Conservation (phyloP, 2,329 filamentous ascomycete genomes). For the Aspergillus hortae region DNA sequence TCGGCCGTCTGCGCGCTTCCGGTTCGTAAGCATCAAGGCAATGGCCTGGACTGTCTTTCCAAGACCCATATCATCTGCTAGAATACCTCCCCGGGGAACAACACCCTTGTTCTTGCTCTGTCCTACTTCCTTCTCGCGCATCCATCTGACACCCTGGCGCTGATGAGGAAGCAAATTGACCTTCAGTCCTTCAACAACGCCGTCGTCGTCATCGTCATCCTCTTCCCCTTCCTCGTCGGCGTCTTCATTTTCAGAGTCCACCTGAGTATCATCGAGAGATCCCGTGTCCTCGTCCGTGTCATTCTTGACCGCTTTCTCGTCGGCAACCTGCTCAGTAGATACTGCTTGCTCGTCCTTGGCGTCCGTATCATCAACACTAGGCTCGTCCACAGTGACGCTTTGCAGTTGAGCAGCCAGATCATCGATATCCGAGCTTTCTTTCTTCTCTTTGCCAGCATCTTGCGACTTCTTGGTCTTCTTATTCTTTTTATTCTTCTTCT, state of each 20-base stretch:
- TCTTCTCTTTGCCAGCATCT: slow-evolving; percentile 15
- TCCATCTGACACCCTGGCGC: slow-evolving; percentile 90
- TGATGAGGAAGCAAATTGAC: slow-evolving; percentile 91
- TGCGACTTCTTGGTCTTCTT: slow-evolving; percentile 18
- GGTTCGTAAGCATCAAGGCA: slow-evolving; percentile 79
- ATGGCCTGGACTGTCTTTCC: slow-evolving; percentile 96
- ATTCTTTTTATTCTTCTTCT: slow-evolving; percentile 18
- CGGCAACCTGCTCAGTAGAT: slow-evolving; percentile 38
- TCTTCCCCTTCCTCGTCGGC: slow-evolving; percentile 38
- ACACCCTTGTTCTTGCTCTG: slow-evolving; percentile 73
- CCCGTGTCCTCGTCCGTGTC: slow-evolving; percentile 12
- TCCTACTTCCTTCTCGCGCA: slow-evolving; percentile 87
- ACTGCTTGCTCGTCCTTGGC: slow-evolving; percentile 39
- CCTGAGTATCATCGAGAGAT: slow-evolving; percentile 15
- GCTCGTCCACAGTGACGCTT: slow-evolving; percentile 38
- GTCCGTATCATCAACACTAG: slow-evolving; percentile 27
- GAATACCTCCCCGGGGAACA: slow-evolving; percentile 85
- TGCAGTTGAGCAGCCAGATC: slow-evolving; percentile 43
- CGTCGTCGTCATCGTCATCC: slow-evolving; percentile 56
- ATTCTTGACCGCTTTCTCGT: slow-evolving; percentile 46
- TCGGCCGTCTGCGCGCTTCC: slow-evolving; percentile 56
- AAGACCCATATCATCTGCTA: slow-evolving; percentile 93
- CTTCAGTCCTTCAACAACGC: slow-evolving; percentile 72
- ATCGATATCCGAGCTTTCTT: slow-evolving; percentile 35
- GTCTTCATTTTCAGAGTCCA: slow-evolving; percentile 38